These are phyloP conservation scores for Simplicillium sp. DNA, from an alignment of 2,329 filamentous ascomycete genomes.

Conservation along the genomic window DNA sequence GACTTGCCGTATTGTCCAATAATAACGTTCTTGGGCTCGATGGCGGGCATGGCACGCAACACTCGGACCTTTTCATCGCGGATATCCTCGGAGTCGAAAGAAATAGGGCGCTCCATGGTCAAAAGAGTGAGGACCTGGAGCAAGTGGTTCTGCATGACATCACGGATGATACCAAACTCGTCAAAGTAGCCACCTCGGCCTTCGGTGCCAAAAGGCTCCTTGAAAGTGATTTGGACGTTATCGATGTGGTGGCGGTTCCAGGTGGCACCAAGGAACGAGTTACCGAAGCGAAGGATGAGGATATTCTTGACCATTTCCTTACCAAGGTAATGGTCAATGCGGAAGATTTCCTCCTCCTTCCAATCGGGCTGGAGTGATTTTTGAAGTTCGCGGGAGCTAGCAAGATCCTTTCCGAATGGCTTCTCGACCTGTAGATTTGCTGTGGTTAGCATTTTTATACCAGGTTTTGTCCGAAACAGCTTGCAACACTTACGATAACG, in stretches of 20 bases:
- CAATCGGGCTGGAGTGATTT: conserved; percentile 93
- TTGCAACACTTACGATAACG: conserved; percentile 64
- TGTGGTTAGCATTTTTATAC: conserved; percentile 12
- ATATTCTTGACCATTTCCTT: conserved; percentile 99
- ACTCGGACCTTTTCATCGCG: conserved; percentile 98
- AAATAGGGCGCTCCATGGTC: conserved; percentile 96
- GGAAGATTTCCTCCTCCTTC: conserved; percentile 98
- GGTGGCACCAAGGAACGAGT: conserved; percentile 95
- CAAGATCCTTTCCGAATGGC: conserved; percentile 95
- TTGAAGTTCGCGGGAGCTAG: conserved; percentile 88
- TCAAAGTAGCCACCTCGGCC: conserved; percentile 98
- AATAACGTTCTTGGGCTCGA: conserved; percentile 99
- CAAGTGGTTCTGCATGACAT: conserved; percentile 99
- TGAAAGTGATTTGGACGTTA: conserved; percentile 98
- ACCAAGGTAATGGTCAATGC: conserved; percentile 97
- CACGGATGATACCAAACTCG: conserved; percentile 97
- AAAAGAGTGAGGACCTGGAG: conserved; percentile 92
- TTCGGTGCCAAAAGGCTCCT: conserved; percentile 98
- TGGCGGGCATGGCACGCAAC: conserved; percentile 81
- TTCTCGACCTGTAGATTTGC: conserved; percentile 71
- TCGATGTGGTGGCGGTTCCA: conserved; percentile 99
- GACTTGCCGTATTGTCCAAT: conserved; percentile 98
- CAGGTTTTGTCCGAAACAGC: background rate
- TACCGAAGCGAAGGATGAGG: conserved; percentile 92
- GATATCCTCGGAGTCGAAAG: conserved; percentile 95